Percentiles rank a stretch among this genome's conserved stretches.
These are phyloP conservation scores for Gloeostereum incarnatum DNA, from an alignment of 768 basidiomycete genomes.

Conservation along the genomic window DNA sequence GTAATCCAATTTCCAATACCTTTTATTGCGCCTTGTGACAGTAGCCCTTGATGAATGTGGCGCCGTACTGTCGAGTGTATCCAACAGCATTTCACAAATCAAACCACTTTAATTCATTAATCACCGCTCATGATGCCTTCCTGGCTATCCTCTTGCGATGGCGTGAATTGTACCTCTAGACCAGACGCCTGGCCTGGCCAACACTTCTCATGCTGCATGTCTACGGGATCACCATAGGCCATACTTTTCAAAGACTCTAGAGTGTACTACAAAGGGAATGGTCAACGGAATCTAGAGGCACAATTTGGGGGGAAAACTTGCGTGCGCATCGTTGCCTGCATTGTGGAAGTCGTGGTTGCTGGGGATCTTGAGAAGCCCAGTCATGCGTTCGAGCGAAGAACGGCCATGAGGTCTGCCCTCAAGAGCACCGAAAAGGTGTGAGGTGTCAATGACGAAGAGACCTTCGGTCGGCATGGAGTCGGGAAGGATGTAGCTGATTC, in stretches of 20 bases:
- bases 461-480: conserved; percentile 41
- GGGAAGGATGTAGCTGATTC: conserved; percentile 47
- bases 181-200: conserved; percentile 59
- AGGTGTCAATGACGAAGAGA: conserved; percentile 63
- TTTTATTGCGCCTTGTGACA: too few species aligned
- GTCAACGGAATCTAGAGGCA: conserved; percentile 2
- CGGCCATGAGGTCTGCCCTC: conserved; percentile 49
- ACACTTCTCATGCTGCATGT: conserved; percentile 66
- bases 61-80: too few species aligned
- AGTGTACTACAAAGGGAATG: conserved; percentile 47
- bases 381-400: conserved; percentile 52
- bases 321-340: not conserved
- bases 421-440: conserved; percentile 66
- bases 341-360: conserved; percentile 29
- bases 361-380: conserved; percentile 49
- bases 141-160: conserved; percentile 49
- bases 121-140: too few species aligned
- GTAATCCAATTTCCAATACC: too few species aligned
- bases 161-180: conserved; percentile 48
- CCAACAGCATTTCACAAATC: too few species aligned
- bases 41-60: too few species aligned
- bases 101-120: too few species aligned
- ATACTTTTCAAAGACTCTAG: conserved; percentile 56
- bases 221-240: conserved; percentile 66
- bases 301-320: conserved; percentile 14